phyloP scores from a whole-genome alignment of 208 protist genomes.

The Crithidia fasciculata region DNA sequence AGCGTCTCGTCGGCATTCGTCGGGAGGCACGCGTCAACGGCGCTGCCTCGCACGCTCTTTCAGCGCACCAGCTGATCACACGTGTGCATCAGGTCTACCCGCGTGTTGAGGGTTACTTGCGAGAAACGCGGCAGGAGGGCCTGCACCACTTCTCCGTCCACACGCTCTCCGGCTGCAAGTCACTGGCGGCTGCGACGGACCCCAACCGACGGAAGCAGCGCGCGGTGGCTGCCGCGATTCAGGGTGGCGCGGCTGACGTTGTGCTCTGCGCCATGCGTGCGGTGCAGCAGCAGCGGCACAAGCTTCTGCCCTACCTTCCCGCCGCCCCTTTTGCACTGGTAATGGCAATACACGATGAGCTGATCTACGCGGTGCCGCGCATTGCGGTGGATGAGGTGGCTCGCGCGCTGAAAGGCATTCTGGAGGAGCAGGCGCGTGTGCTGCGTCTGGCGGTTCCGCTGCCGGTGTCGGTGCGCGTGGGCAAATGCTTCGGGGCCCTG shows the following conservation, averaged over 20 bases:
- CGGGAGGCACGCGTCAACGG: background rate
- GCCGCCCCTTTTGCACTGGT: slow-evolving; percentile 61
- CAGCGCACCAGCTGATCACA: slow-evolving; percentile 49
- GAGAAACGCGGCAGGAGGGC: slow-evolving; percentile 44
- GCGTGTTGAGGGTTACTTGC: slow-evolving; percentile 58
- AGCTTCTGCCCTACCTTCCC: slow-evolving; percentile 58
- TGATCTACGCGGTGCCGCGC: slow-evolving; percentile 73
- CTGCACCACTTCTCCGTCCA: slow-evolving; percentile 39
- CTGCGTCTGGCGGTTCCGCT: slow-evolving; percentile 63
- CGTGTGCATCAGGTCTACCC: slow-evolving; percentile 73
- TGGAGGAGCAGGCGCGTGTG: slow-evolving; percentile 48
- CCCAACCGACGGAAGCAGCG: slow-evolving; percentile 65
- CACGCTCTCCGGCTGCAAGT: slow-evolving; percentile 56
- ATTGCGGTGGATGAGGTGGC: slow-evolving; percentile 42
- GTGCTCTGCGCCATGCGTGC: slow-evolving; percentile 81
- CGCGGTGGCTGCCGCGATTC: slow-evolving; percentile 75
- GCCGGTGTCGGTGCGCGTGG: slow-evolving; percentile 60
- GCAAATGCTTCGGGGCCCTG: slow-evolving; percentile 57
- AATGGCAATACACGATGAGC: slow-evolving; percentile 84
- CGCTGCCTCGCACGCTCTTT: background rate
- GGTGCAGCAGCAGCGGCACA: slow-evolving; percentile 66
- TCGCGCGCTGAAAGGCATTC: slow-evolving; percentile 48
- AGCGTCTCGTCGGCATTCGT: slow-evolving; percentile 31
- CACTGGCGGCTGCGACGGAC: slow-evolving; percentile 46
- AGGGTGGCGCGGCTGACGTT: slow-evolving; percentile 86